phyloP scores from a whole-genome alignment of 768 basidiomycete species.

The Lactarius vividus region DNA sequence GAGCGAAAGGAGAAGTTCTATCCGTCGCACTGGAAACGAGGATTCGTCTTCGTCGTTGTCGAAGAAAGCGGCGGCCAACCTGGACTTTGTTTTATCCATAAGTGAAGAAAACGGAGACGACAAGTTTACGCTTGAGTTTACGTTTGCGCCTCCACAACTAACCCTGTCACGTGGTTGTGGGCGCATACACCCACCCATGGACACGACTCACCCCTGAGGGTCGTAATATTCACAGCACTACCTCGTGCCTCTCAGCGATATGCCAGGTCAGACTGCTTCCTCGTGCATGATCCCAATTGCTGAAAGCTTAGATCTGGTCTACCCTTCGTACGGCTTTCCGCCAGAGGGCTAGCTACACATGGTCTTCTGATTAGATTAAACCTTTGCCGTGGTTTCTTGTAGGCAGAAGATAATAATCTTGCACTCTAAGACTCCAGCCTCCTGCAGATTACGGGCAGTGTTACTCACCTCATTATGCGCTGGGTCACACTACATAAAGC shows the following conservation, averaged over 20 bases:
- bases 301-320: not conserved
- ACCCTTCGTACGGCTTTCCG: not conserved
- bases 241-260: not conserved
- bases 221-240: not conserved
- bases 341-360: not conserved
- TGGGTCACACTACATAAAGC: not conserved
- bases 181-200: no score
- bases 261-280: not conserved
- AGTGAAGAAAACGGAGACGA: not conserved
- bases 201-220: not conserved
- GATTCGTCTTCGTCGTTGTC: slow-evolving; percentile 82
- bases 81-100: slow-evolving; percentile 69
- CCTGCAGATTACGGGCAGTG: not conserved
- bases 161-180: not conserved
- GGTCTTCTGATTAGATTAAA: not conserved
- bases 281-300: not conserved
- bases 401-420: not conserved
- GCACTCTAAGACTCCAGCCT: not conserved
- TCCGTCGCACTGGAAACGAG: slow-evolving; percentile 90
- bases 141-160: not conserved
- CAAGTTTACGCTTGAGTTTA: no score
- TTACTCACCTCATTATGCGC: not conserved
- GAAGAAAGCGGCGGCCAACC: slow-evolving; percentile 78
- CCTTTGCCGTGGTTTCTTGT: not conserved
- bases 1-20: slow-evolving; percentile 53